Conservation (phyloP, 352 stramenopile genomes). For the Globisporangium iwayamae region DNA sequence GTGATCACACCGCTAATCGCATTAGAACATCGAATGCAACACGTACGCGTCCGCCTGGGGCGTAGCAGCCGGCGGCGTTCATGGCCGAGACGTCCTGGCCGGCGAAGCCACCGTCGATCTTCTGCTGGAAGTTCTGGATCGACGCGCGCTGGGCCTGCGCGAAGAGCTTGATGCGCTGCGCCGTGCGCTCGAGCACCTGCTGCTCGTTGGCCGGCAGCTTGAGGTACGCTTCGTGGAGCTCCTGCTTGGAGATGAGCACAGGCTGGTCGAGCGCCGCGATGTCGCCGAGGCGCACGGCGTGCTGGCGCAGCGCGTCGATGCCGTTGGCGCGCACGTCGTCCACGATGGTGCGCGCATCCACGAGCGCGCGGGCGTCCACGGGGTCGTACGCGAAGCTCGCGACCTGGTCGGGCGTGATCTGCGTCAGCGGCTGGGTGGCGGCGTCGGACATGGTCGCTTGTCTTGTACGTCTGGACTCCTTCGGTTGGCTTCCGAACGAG, state of each 20-base stretch:
- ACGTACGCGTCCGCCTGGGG: conserved; percentile 89
- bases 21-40: background rate
- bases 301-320: conserved; percentile 37
- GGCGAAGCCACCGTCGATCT: conserved; percentile 94
- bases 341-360: conserved; percentile 64
- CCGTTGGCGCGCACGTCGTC: conserved; percentile 56
- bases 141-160: conserved; percentile 91
- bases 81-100: conserved; percentile 90
- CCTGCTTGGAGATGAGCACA: conserved; percentile 48
- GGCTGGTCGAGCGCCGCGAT: conserved; percentile 34
- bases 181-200: conserved; percentile 84
- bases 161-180: conserved; percentile 90
- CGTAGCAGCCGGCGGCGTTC: conserved; percentile 94
- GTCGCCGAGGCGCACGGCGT: conserved; percentile 70
- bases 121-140: conserved; percentile 91
- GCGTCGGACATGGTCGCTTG: conserved; percentile 24
- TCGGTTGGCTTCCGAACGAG: conserved; percentile 3
- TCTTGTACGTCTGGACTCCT: background rate
- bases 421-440: conserved; percentile 39
- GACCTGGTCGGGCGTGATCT: conserved; percentile 65
- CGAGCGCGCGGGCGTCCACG: conserved; percentile 59
- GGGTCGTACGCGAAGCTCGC: conserved; percentile 79
- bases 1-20: background rate
- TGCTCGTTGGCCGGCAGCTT: conserved; percentile 65
- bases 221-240: conserved; percentile 87